Evolutionary conservation across 2,329 filamentous ascomycete species (phyloP).

Genomic region (Claviceps africana): DNA sequence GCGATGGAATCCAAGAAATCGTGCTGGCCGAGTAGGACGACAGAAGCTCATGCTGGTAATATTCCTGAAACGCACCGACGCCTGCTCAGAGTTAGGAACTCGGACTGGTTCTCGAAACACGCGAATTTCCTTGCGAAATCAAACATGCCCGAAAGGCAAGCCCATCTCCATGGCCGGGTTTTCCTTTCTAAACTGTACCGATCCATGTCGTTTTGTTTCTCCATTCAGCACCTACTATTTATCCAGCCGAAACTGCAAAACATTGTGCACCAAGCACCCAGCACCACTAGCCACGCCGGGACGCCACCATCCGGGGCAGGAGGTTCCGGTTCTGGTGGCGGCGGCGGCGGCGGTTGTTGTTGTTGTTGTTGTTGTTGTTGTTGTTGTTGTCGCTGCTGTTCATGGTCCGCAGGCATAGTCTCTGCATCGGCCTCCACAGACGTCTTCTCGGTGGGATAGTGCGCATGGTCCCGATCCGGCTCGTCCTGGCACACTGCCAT

Average conservation of each 20-base stretch:
- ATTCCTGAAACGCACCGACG: constrained; percentile 36
- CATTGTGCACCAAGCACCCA: constrained; percentile 17
- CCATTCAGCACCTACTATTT: constrained; percentile 10
- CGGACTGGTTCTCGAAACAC: not conserved
- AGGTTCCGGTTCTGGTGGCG: not conserved
- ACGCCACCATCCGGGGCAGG: constrained; percentile 12
- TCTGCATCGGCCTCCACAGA: not conserved
- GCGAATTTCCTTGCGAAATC: not conserved
- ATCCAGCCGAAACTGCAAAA: constrained; percentile 20
- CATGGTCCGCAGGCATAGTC: not conserved
- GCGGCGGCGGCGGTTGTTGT: too few relatives aligned
- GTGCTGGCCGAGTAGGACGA: constrained; percentile 30
- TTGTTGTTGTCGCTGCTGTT: too few relatives aligned
- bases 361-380: too few relatives aligned
- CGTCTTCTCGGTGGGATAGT: not conserved
- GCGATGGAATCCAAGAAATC: constrained; percentile 40
- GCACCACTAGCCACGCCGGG: constrained; percentile 17
- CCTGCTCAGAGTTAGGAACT: constrained; percentile 6
- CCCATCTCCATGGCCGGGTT: too few relatives aligned
- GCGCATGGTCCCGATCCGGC: not conserved
- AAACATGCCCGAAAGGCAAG: too few relatives aligned
- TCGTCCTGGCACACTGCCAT: not conserved
- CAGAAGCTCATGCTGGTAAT: constrained; percentile 33
- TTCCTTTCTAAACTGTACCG: too few relatives aligned
- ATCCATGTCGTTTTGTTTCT: too few relatives aligned